Conservation (phyloP, 2,329 filamentous ascomycete genomes). For the Blumeria graminis region DNA sequence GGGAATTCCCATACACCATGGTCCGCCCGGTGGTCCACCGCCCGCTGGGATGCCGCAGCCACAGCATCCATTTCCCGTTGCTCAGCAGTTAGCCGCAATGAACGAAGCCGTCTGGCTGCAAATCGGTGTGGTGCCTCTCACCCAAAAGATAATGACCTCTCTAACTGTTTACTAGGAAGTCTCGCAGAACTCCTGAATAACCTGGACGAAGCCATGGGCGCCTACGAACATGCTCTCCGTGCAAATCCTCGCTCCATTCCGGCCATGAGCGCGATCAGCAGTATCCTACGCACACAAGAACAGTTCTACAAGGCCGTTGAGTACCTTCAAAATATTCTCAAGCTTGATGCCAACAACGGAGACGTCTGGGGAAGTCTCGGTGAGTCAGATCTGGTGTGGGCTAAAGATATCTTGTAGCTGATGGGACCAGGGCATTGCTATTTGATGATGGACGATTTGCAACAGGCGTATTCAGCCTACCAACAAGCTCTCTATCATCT, state of each 20-base stretch:
- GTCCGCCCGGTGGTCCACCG: conserved; percentile 12
- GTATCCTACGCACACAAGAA: conserved; percentile 75
- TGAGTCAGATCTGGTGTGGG: conserved; percentile 19
- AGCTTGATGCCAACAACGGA: conserved; percentile 70
- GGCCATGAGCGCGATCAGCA: conserved; percentile 84
- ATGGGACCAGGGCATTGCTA: conserved; percentile 61
- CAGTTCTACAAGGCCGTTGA: conserved; percentile 87
- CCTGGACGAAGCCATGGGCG: conserved; percentile 65
- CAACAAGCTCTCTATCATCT: conserved; percentile 88
- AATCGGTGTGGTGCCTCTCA: conserved; percentile 36
- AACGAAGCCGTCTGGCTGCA: conserved; percentile 86
- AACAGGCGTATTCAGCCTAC: conserved; percentile 91
- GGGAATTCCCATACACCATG: conserved; percentile 29
- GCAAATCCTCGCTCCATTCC: conserved; percentile 74
- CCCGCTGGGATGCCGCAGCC: conserved; percentile 11
- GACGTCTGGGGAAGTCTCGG: conserved; percentile 93
- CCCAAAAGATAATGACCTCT: not conserved
- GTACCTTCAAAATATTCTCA: conserved; percentile 73
- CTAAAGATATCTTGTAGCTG: not conserved
- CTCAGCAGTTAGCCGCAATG: conserved; percentile 50
- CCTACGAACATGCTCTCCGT: conserved; percentile 72
- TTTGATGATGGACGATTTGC: conserved; percentile 94
- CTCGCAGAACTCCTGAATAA: conserved; percentile 74
- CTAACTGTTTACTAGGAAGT: conserved; percentile 30
- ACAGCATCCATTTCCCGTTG: conserved; percentile 18